Conservation (phyloP, 1,284 basidiomycete species). For the Ustilago nuda region DNA sequence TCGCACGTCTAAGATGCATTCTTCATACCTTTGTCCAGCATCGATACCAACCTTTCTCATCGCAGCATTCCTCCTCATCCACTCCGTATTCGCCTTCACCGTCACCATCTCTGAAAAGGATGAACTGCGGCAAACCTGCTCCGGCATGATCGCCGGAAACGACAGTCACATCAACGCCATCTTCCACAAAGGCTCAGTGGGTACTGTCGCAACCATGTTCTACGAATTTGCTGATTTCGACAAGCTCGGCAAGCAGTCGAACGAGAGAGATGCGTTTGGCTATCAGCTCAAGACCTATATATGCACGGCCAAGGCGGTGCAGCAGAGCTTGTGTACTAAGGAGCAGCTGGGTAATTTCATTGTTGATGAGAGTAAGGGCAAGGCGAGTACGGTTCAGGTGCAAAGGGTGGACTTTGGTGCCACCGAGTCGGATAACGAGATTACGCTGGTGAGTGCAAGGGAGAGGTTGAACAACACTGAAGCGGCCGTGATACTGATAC, state of each 20-base stretch:
- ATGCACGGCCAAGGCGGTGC: conserved; percentile 44
- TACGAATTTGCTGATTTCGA: conserved; percentile 92
- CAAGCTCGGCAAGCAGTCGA: conserved; percentile 78
- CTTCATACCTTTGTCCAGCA: neutral
- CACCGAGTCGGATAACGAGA: conserved; percentile 17
- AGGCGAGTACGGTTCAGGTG: conserved; percentile 38
- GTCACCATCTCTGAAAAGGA: conserved; percentile 73
- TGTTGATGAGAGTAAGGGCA: conserved; percentile 45
- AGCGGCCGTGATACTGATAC: neutral
- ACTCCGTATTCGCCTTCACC: conserved; percentile 41
- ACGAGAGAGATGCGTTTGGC: conserved; percentile 65
- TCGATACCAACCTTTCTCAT: conserved; percentile 18
- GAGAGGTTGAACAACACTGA: neutral
- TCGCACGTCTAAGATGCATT: neutral
- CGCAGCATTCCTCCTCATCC: neutral
- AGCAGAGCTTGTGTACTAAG: conserved; percentile 46
- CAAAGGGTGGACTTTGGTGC: conserved; percentile 56
- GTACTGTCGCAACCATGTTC: conserved; percentile 91
- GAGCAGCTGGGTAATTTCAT: conserved; percentile 63
- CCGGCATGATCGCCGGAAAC: conserved; percentile 88
- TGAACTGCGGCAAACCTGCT: conserved; percentile 82
- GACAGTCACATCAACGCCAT: conserved; percentile 80
- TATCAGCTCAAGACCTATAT: conserved; percentile 77
- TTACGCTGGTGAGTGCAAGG: conserved; percentile 29
- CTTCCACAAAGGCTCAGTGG: conserved; percentile 81